Base-by-base conservation (phyloP, 2,329 filamentous ascomycete species). In the Fusarium transvaalense region DNA sequence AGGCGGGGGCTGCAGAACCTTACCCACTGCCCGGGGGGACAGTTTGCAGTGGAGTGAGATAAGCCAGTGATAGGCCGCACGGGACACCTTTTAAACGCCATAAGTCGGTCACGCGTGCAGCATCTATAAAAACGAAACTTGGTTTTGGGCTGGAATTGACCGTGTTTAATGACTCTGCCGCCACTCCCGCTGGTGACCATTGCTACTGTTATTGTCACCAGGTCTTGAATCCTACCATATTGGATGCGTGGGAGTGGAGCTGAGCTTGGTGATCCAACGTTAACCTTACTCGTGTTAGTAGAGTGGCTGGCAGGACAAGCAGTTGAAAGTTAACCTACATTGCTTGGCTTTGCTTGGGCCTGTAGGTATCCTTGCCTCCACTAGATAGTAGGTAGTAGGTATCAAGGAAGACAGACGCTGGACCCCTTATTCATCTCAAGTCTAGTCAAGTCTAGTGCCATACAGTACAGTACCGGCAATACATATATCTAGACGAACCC, bases 71-170 rank as follows among this genome's bases (percentile, higher is more conserved):
- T 21, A 42, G 47, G 41, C 34, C 61, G 53, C 61, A 64, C 61
- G 61, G 35, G 61, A 65, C 54, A 21, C 46, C 31, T 29, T 64
- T 42, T 29, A 46, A 64, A 53, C 45, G 56, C 25, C 53, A 43
- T 34, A 29, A 53, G 51, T 37, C 61, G 61, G 61, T 64, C 61
- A 64, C 46, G 60, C 46, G 61, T 65, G 61, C 53, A 65, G 41
- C 32, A 65, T 65, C 54, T 43, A 47, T 34, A 65, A 50, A 45
- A 29, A 17, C 27, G 61, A 64, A 64, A 60, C 53, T 52, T 47
- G 61, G 34, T 46, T 64, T 25, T 64, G 57, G 34, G 23, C 29
- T 64, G 46, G 27, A 64, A 46, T 50, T 25, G 17, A 45, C 45
- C 17, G 37, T 57, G 31, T 31, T 29, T 46, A 39, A 50, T 63